Percentiles rank a stretch among this genome's conserved stretches.
Evolutionary conservation across 164 flowering plant species (phyloP).

Genomic region (Aristolochia californica): DNA sequence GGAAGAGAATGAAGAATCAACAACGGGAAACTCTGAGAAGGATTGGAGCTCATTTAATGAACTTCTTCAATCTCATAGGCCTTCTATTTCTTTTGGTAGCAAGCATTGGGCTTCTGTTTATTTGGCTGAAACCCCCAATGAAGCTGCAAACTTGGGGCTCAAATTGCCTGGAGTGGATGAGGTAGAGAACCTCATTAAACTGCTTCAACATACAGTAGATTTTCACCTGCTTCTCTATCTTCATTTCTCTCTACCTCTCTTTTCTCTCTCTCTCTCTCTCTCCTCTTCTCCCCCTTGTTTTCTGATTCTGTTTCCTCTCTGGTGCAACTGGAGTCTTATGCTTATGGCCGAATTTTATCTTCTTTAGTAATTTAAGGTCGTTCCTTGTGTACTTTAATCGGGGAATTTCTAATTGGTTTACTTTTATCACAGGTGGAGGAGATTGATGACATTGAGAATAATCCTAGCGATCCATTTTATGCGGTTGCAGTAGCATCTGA

Average conservation of each 20-base stretch:
- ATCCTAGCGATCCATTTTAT: slow-evolving; percentile 57
- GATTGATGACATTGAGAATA: slow-evolving; percentile 73
- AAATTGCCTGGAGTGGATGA: slow-evolving; percentile 91
- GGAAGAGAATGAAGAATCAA: slow-evolving; percentile 22
- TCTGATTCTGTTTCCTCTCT: no score
- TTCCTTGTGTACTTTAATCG: neutral
- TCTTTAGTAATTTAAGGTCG: neutral
- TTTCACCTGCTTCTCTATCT: no score
- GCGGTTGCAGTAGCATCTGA: slow-evolving; percentile 87
- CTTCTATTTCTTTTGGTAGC: slow-evolving; percentile 57
- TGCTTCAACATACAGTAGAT: no score
- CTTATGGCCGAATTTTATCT: no score
- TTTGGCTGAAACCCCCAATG: slow-evolving; percentile 92
- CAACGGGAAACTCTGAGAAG: slow-evolving; percentile 26
- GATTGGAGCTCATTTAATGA: slow-evolving; percentile 67
- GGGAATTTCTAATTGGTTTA: neutral
- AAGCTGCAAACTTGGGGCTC: slow-evolving; percentile 85
- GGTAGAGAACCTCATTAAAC: slow-evolving; percentile 26
- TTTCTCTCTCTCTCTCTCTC: neutral
- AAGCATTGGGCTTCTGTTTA: slow-evolving; percentile 93
- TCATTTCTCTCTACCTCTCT: no score
- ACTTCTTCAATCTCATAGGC: slow-evolving; percentile 36
- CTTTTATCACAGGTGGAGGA: slow-evolving; percentile 75
- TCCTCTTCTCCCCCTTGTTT: no score
- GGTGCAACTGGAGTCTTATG: no score